phyloP scores from a whole-genome alignment of 805 yeast genomes.

The Barnettozyma botsteinii region DNA sequence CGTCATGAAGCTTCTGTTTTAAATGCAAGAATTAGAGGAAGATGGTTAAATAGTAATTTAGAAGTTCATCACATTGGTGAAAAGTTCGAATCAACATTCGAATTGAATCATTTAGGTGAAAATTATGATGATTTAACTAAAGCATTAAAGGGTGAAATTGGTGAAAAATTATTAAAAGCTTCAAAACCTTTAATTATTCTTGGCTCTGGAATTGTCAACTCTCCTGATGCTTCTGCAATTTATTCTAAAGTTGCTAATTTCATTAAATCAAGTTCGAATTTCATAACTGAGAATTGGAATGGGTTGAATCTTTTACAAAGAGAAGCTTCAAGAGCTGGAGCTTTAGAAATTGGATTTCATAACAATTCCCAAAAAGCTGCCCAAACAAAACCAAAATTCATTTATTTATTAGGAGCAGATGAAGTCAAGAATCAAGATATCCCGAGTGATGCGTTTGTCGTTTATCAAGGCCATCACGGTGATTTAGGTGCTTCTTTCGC shows the following conservation, averaged over 20 bases:
- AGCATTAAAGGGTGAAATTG: constrained; percentile 64
- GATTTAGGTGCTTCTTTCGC: constrained; percentile 85
- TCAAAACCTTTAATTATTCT: constrained; percentile 71
- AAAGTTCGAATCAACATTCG: constrained; percentile 71
- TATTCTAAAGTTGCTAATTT: constrained; percentile 57
- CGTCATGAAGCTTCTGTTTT: constrained; percentile 87
- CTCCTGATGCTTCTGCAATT: constrained; percentile 55
- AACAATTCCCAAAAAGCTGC: constrained; percentile 32
- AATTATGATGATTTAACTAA: constrained; percentile 47
- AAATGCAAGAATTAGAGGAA: constrained; percentile 76
- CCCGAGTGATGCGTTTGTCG: constrained; percentile 81
- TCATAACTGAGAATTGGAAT: constrained; percentile 71
- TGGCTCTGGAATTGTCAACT: constrained; percentile 74
- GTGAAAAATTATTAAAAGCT: constrained; percentile 60
- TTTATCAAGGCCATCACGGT: constrained; percentile 91
- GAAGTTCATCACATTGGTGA: constrained; percentile 73
- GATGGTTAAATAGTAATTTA: constrained; percentile 64
- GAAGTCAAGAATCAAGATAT: constrained; percentile 63
- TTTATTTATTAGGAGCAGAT: constrained; percentile 81
- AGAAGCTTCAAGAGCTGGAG: constrained; percentile 83
- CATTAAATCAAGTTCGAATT: constrained; percentile 44
- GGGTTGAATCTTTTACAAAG: constrained; percentile 78
- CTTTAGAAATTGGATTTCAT: constrained; percentile 77
- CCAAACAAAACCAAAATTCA: constrained; percentile 58
- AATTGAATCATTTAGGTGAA: constrained; percentile 56